phyloP scores from a whole-genome alignment of 495 filamentous ascomycete genomes.

The Penicillium alfredii region DNA sequence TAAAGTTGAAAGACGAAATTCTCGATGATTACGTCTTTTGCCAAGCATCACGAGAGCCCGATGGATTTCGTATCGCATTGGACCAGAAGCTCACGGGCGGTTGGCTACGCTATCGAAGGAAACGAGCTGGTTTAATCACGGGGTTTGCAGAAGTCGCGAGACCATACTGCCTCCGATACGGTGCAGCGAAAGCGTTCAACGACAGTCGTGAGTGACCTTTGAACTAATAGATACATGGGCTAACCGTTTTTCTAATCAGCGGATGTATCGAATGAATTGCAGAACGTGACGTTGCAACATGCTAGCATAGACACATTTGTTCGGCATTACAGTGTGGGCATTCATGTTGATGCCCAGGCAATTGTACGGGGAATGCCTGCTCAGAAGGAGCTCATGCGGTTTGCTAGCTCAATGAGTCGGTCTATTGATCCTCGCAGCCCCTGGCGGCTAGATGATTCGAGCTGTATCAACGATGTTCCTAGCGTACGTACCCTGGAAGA shows the following conservation, averaged over 20 bases:
- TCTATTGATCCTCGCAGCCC: constrained; percentile 32
- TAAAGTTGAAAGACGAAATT: constrained; percentile 25
- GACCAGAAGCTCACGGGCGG: constrained; percentile 21
- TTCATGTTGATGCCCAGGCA: constrained; percentile 28
- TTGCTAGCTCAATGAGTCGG: constrained; percentile 26
- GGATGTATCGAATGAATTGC: constrained; percentile 32
- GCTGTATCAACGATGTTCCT: constrained; percentile 17
- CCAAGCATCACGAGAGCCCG: constrained; percentile 2
- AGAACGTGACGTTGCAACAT: constrained; percentile 37
- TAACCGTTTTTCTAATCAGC: constrained; percentile 14
- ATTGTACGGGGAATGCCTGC: constrained; percentile 25
- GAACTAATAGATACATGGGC: constrained; percentile 7
- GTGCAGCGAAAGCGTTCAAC: constrained; percentile 32
- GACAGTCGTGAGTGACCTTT: constrained; percentile 21
- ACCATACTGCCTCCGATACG: constrained; percentile 32
- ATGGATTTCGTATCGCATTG: constrained; percentile 24
- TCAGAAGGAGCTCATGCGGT: constrained; percentile 28
- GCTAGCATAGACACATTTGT: constrained; percentile 32
- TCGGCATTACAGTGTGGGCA: constrained; percentile 29
- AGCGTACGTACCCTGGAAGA: constrained; percentile 9
- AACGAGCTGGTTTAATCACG: constrained; percentile 23
- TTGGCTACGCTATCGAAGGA: constrained; percentile 24
- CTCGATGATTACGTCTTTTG: constrained; percentile 19
- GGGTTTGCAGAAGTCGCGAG: constrained; percentile 23
- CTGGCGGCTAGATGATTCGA: constrained; percentile 15